Conservation (phyloP, 192 early-diverging fungal species). For the Endogone sp. region DNA sequence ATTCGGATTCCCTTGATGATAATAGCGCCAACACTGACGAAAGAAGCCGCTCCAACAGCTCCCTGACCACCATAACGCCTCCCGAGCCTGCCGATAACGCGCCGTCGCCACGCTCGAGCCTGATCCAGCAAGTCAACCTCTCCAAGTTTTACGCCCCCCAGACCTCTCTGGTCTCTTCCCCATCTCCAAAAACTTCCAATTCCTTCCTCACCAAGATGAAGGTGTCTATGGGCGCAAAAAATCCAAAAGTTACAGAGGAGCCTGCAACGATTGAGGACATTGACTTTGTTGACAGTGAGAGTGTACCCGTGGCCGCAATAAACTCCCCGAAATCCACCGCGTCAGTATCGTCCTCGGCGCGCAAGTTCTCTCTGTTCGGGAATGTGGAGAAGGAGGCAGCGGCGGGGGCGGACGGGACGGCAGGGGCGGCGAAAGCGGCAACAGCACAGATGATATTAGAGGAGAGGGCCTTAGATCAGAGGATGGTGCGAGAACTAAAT, state of each 20-base stretch:
- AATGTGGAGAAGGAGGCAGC: not conserved
- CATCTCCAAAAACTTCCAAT: not conserved
- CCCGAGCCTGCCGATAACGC: not conserved
- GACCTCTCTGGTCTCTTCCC: not conserved
- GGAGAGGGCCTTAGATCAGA: constrained; percentile 35
- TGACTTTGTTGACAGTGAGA: constrained; percentile 17
- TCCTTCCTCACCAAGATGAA: constrained; percentile 12
- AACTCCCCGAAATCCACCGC: not conserved
- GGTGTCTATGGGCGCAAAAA: constrained; percentile 3
- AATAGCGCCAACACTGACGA: not conserved
- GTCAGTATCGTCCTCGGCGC: not conserved
- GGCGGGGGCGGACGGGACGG: not conserved
- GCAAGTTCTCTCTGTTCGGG: not conserved
- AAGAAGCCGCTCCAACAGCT: not conserved
- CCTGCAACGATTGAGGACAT: constrained; percentile 17
- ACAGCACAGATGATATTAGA: constrained; percentile 21
- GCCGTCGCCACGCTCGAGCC: not conserved
- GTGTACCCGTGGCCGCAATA: constrained; percentile 9
- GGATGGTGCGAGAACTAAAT: constrained; percentile 41
- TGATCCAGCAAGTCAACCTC: not conserved
- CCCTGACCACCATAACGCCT: not conserved
- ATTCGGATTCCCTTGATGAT: not conserved
- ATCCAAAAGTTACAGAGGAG: constrained; percentile 19
- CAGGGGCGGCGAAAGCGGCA: not conserved
- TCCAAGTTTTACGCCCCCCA: not conserved